Percentiles rank a stretch among this genome's conserved stretches.
phyloP scores from a whole-genome alignment of 257 asterid genomes.

The Solanum tarapatanum region DNA sequence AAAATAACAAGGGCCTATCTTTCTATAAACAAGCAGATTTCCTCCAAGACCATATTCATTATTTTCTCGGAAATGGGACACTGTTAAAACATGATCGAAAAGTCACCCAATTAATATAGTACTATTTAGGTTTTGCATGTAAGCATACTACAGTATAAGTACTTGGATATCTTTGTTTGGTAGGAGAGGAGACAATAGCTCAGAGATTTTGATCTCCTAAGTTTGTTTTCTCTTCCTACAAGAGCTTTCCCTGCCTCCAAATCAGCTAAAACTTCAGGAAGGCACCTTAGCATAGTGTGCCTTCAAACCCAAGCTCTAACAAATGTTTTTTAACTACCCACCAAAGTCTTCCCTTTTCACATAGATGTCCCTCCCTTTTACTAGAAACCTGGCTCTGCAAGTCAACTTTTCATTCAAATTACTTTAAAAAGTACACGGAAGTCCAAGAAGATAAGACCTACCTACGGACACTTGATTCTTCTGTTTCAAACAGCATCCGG shows the following conservation, averaged over 20 bases:
- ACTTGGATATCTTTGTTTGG: neutral
- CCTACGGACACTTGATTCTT: conserved; percentile 91
- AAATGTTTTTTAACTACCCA: neutral
- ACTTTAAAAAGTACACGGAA: neutral
- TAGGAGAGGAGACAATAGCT: neutral
- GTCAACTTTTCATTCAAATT: neutral
- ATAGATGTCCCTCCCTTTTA: neutral
- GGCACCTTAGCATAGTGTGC: neutral
- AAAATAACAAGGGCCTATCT: neutral
- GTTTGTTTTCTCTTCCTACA: neutral
- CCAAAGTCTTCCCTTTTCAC: neutral
- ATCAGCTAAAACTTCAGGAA: neutral
- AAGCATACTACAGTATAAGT: neutral
- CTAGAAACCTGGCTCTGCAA: neutral
- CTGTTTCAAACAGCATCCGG: conserved; percentile 91
- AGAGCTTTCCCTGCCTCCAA: neutral
- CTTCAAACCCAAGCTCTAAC: neutral
- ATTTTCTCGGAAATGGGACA: neutral
- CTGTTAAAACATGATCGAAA: neutral
- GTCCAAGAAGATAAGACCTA: conserved; percentile 17
- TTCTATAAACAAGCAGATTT: neutral
- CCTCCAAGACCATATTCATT: neutral
- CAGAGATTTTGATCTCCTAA: neutral
- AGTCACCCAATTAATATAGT: neutral
- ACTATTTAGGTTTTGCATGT: neutral